Conservation (phyloP, 768 basidiomycete species). For the Glaciozyma martinii region DNA sequence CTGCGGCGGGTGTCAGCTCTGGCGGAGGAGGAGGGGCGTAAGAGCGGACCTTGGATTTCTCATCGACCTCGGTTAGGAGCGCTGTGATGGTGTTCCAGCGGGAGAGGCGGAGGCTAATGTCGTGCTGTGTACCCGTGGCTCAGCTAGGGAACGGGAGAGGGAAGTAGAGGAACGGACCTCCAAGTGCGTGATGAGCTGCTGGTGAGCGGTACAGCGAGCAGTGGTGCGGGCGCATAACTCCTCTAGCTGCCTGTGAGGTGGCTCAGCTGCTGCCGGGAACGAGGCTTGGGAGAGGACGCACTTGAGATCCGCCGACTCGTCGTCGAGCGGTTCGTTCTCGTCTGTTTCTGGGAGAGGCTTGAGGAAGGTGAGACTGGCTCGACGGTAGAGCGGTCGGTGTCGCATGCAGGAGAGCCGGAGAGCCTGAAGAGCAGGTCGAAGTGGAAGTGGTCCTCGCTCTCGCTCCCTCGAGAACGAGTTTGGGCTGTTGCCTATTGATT, state of each 20-base stretch:
- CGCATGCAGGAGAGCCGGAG: background rate
- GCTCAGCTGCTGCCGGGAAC: background rate
- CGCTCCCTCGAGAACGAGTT: too few species aligned
- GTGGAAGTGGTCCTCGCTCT: too few species aligned
- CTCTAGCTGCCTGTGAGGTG: background rate
- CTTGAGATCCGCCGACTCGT: background rate
- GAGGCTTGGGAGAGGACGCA: background rate
- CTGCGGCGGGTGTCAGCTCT: background rate
- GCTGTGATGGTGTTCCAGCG: background rate
- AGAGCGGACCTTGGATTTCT: background rate
- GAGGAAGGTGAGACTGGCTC: conserved; percentile 1
- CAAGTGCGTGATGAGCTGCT: background rate
- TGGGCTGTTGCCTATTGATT: too few species aligned
- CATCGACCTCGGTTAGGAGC: background rate
- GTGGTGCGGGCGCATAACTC: background rate
- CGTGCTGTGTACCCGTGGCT: background rate
- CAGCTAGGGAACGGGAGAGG: background rate
- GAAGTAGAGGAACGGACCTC: background rate
- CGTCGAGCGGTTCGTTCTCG: background rate
- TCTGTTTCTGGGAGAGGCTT: background rate
- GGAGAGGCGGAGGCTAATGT: background rate
- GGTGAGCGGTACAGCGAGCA: background rate
- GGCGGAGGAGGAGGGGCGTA: background rate
- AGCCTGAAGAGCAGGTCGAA: too few species aligned
- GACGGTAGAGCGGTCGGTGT: background rate